Base-by-base conservation (phyloP, 441 rosid genomes). In the Adansonia gregorii region DNA sequence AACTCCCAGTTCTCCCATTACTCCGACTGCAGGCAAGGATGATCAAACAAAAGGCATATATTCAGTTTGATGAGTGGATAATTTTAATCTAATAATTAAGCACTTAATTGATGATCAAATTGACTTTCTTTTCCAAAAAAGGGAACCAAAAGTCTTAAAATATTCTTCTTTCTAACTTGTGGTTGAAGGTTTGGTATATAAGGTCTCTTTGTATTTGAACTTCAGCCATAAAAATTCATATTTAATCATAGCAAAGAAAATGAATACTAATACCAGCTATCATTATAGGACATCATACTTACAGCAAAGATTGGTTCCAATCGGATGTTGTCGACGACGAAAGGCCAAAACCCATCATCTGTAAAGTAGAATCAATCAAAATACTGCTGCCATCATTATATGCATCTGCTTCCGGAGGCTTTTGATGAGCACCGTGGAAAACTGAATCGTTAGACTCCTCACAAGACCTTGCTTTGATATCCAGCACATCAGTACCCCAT, bases 221-320 rank as follows among this genome's bases (percentile, higher is more conserved):
- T 76, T 76, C 60, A 81, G 46, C 72, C 70, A 5, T 8, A 22
- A 11, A 60, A 24, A 24, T 60, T 63, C 67, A 63, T 31, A 6
- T 31, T 22, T 60, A 24, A 10, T 27, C 8, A 31, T 27, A 27
- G 3, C 0, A 12, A 27, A 9, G 15, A 67, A 22, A 17, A 41
- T 0, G 67, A 31, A 65, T 6, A 31, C 56, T 22, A 48, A 67
- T 14, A 63, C 31, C 17, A 61, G 12, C 4, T 68, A 51, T 51
- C 56, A 51, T 51, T 3, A 51, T n/a, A 51, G 19, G 7, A 52
- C 56, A 52, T 52, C 11, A 24, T 10, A 65, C 87, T 90, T 87
- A 95, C 97, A 90, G 72, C 41, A 90, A 80, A 27, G 85, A 72
- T 52, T 85, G 95, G 86, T 76, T 91, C 97, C 95, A 93, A 14